These are phyloP conservation scores for Graphilbum fragrans DNA, from an alignment of 2,329 filamentous ascomycete genomes.

Conservation along the genomic window DNA sequence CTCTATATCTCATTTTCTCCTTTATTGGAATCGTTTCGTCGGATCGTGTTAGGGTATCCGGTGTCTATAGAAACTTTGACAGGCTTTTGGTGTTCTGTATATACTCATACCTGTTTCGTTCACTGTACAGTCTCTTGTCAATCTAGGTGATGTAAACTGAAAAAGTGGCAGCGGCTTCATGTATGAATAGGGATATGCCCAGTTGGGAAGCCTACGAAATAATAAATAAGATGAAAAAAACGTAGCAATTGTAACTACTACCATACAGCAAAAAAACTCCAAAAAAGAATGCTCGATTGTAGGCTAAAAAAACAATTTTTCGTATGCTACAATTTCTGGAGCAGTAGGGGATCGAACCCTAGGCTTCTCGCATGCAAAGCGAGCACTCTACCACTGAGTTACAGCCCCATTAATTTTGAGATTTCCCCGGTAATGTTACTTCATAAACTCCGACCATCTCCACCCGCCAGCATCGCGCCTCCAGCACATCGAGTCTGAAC, in stretches of 20 bases:
- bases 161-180: no score
- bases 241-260: no score
- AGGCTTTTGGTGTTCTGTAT: no score
- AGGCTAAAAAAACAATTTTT: slow-evolving; percentile 8
- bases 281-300: neutral
- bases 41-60: neutral
- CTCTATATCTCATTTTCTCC: slow-evolving; percentile 16
- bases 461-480: no score
- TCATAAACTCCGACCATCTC: no score
- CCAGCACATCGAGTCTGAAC: no score
- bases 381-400: slow-evolving; percentile 20
- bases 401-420: slow-evolving; percentile 6
- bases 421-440: neutral
- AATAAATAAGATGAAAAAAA: no score
- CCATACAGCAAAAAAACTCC: neutral
- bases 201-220: no score
- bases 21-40: neutral
- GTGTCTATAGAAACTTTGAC: neutral
- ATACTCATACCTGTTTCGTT: no score
- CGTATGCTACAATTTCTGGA: slow-evolving; percentile 5
- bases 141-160: no score
- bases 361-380: slow-evolving; percentile 20
- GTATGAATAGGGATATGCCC: no score
- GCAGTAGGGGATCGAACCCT: slow-evolving; percentile 19
- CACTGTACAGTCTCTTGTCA: no score